phyloP scores from a whole-genome alignment of 169 alveolate genomes.

The Eimeria brunetti region DNA sequence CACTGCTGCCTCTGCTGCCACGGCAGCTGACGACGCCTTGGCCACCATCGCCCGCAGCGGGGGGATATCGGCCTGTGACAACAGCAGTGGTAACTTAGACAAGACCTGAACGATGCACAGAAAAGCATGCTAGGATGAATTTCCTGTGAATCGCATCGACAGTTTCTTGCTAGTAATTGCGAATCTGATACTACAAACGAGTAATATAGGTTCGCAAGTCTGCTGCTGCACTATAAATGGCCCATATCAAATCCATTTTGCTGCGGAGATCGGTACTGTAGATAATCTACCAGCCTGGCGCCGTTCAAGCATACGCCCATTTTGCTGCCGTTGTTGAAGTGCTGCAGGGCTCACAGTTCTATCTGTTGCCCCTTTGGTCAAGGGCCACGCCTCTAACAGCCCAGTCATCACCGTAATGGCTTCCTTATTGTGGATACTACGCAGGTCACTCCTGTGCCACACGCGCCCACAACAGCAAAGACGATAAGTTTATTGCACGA shows the following conservation, averaged over 20 bases:
- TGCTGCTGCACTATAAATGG: neutral
- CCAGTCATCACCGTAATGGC: neutral
- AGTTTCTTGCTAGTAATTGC: neutral
- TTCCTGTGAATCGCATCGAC: neutral
- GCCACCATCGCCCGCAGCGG: neutral
- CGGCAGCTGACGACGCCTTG: conserved; percentile 32
- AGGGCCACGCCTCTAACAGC: neutral
- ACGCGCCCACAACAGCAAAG: conserved; percentile 3
- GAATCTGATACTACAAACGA: neutral
- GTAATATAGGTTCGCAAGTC: neutral
- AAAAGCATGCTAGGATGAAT: neutral
- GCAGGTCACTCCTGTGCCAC: conserved; percentile 25
- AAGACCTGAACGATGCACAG: neutral
- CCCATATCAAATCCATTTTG: neutral
- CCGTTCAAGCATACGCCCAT: neutral
- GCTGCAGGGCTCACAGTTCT: neutral
- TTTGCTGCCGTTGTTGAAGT: neutral
- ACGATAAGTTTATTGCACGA: neutral
- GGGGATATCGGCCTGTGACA: neutral
- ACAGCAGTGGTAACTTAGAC: neutral
- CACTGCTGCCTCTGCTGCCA: conserved; percentile 64
- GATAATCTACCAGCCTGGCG: neutral
- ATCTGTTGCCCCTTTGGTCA: neutral
- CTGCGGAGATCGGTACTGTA: neutral
- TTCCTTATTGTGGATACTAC: neutral